Percentiles rank a stretch among this genome's conserved stretches.
Conservation (phyloP, 2,329 filamentous ascomycete genomes). For the Diaporthe aspalathi region DNA sequence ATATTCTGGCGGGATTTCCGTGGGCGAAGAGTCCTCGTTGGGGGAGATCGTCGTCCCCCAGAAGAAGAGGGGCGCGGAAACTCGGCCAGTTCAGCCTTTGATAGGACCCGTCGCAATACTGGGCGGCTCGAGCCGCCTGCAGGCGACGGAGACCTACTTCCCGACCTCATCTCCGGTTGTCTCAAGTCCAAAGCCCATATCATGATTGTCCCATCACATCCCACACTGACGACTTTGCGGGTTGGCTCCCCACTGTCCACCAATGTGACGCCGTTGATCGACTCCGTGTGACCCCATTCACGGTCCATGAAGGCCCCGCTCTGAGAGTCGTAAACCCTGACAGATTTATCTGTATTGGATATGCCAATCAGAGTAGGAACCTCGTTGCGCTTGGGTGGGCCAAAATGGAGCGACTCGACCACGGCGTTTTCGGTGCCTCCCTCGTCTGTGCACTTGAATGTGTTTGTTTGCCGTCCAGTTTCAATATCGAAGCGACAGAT, state of each 20-base stretch:
- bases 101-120: slow-evolving; percentile 86
- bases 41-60: slow-evolving; percentile 65
- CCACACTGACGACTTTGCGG: slow-evolving; percentile 76
- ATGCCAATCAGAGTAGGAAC: slow-evolving; percentile 82
- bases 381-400: slow-evolving; percentile 60
- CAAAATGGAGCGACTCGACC: slow-evolving; percentile 80
- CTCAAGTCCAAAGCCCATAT: slow-evolving; percentile 73
- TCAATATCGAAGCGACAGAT: slow-evolving; percentile 71
- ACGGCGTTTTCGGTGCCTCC: slow-evolving; percentile 85
- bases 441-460: slow-evolving; percentile 86
- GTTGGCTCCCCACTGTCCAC: slow-evolving; percentile 68
- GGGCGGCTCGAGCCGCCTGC: slow-evolving; percentile 71
- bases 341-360: slow-evolving; percentile 95
- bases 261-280: slow-evolving; percentile 86
- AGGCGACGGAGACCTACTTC: slow-evolving; percentile 66
- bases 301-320: slow-evolving; percentile 82
- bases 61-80: slow-evolving; percentile 69
- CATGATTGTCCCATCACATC: slow-evolving; percentile 85
- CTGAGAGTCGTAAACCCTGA: slow-evolving; percentile 86
- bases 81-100: slow-evolving; percentile 86
- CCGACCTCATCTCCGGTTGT: slow-evolving; percentile 54
- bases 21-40: slow-evolving; percentile 61
- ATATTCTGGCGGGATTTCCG: slow-evolving; percentile 66
- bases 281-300: slow-evolving; percentile 95
- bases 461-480: slow-evolving; percentile 75